These are phyloP conservation scores for Penicillium sp. DNA, from an alignment of 2,329 filamentous ascomycete genomes.

Conservation along the genomic window DNA sequence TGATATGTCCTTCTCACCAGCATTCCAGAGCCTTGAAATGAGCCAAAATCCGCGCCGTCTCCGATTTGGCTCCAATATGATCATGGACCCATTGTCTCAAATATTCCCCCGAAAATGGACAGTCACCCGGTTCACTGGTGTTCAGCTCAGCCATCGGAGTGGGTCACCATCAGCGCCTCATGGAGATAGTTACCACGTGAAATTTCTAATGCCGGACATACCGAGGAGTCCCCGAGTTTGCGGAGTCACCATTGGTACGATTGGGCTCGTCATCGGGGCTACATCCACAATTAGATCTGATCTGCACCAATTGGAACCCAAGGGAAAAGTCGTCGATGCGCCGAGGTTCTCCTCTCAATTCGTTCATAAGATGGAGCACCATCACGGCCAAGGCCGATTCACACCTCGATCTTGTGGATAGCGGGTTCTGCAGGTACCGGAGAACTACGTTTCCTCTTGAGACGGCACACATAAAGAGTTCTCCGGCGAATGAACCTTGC, in stretches of 20 bases:
- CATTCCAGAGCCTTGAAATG: neutral
- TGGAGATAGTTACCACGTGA: neutral
- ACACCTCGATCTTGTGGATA: neutral
- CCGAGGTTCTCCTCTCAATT: slow-evolving; percentile 2
- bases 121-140: slow-evolving; percentile 5
- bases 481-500: neutral
- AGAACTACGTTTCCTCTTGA: neutral
- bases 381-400: neutral
- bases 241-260: neutral
- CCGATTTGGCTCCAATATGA: neutral
- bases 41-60: neutral
- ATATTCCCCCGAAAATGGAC: slow-evolving; percentile 5
- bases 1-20: neutral
- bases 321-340: neutral
- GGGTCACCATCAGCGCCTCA: neutral
- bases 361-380: neutral
- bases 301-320: neutral
- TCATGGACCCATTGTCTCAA: neutral
- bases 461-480: slow-evolving; percentile 2
- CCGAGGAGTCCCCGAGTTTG: neutral
- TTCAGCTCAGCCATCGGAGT: slow-evolving; percentile 4
- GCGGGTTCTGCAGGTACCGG: neutral
- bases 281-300: neutral
- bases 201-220: neutral
- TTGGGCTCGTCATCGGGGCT: neutral